A percentile compares a stretch with the other conserved stretches of the same genome.
phyloP scores from a whole-genome alignment of 208 protist species.

The Herpetomonas tarakana region DNA sequence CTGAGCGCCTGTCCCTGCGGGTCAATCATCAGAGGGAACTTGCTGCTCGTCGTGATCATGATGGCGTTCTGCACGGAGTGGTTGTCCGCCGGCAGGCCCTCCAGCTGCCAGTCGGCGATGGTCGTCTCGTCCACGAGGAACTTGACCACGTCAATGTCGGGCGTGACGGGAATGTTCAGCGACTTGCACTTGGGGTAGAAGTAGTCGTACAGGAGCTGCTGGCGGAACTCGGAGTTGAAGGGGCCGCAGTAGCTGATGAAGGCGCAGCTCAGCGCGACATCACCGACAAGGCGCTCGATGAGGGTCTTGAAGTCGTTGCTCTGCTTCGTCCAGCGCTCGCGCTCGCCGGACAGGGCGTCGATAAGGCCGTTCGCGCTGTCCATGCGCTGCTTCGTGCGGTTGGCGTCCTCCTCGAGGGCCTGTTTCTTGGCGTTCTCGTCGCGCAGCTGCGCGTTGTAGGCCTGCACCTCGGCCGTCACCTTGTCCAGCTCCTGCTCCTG shows the following conservation, averaged over 20 bases:
- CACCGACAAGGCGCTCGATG: conserved; percentile 95
- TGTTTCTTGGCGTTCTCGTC: conserved; percentile 96
- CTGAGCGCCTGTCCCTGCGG: conserved; percentile 97
- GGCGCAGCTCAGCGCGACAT: conserved; percentile 96
- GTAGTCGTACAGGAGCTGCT: conserved; percentile 90
- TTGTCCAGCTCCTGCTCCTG: conserved; percentile 94
- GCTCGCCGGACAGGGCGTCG: conserved; percentile 96
- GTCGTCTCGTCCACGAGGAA: conserved; percentile 96
- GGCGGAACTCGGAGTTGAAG: conserved; percentile 98
- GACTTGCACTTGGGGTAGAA: conserved; percentile 93
- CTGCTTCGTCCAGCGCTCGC: conserved; percentile 96
- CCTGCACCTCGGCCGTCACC: conserved; percentile 92
- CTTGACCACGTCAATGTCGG: conserved; percentile 93
- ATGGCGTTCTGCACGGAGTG: conserved; percentile 99
- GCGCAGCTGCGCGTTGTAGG: conserved; percentile 92
- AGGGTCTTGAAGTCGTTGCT: conserved; percentile 96
- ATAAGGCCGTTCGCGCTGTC: conserved; percentile 97
- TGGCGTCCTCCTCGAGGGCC: conserved; percentile 95
- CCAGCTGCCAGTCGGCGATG: conserved; percentile 97
- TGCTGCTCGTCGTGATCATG: conserved; percentile 95
- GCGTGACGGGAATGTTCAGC: conserved; percentile 89
- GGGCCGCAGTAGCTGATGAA: conserved; percentile 99
- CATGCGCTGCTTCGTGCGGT: conserved; percentile 95
- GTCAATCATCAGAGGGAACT: conserved; percentile 98
- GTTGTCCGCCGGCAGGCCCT: conserved; percentile 98